Percentiles rank a stretch among this genome's conserved stretches.
Evolutionary conservation across 208 protist genomes (phyloP).

Genomic region (Phytomonas sp.): DNA sequence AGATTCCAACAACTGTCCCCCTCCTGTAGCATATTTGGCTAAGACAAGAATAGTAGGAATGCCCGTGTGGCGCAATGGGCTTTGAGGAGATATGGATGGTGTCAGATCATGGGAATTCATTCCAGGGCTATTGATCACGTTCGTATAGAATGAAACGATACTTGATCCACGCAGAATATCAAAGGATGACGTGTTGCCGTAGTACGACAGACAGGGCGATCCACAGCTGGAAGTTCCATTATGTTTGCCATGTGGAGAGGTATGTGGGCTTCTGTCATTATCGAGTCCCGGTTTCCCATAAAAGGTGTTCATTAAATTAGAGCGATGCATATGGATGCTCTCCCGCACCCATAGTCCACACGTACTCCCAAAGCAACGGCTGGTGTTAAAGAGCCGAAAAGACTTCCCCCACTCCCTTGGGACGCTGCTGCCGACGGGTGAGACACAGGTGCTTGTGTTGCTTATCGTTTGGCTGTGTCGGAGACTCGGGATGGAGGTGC

Average conservation of each 20-base stretch:
- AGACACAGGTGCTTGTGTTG: conserved; percentile 49
- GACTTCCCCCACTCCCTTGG: conserved; percentile 65
- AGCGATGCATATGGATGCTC: conserved; percentile 25
- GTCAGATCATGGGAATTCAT: not conserved
- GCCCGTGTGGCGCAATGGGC: not conserved
- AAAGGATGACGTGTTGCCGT: not conserved
- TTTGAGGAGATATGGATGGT: not conserved
- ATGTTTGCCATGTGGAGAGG: conserved; percentile 1
- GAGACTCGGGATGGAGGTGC: not conserved
- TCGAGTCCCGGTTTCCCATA: not conserved
- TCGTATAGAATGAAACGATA: conserved; percentile 3
- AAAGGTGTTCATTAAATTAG: conserved; percentile 15
- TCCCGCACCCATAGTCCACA: conserved; percentile 24
- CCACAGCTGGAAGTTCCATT: not conserved
- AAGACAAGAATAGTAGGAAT: not conserved
- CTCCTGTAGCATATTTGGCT: not conserved
- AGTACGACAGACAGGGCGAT: not conserved
- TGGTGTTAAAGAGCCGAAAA: conserved; percentile 67
- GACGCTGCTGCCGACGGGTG: conserved; percentile 36
- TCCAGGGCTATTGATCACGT: not conserved
- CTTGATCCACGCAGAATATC: conserved; percentile 14
- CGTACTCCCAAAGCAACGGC: conserved; percentile 19
- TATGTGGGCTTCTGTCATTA: not conserved
- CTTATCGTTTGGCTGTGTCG: conserved; percentile 37
- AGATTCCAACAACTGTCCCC: not conserved